Percentiles rank a stretch among this genome's conserved stretches.
phyloP scores from a whole-genome alignment of 306 rosid genomes.

The Dryas octopetala region DNA sequence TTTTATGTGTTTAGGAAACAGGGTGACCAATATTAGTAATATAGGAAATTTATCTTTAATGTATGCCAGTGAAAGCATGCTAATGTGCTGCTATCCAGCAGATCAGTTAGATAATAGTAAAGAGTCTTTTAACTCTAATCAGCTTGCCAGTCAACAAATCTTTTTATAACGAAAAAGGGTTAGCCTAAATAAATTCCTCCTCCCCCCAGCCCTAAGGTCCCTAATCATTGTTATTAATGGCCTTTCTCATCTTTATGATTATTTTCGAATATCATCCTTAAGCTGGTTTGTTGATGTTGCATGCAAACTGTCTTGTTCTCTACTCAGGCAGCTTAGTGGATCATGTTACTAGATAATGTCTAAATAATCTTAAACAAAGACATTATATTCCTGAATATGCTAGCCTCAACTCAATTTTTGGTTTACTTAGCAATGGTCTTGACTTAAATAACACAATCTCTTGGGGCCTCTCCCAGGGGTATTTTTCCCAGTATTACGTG shows the following conservation, averaged over 20 bases:
- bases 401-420: background rate
- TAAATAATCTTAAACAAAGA: background rate
- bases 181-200: background rate
- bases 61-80: background rate
- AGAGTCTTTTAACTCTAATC: background rate
- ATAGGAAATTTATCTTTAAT: background rate
- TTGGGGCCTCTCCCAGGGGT: background rate
- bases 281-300: slow-evolving; percentile 1
- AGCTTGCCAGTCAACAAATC: background rate
- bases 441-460: background rate
- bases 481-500: background rate
- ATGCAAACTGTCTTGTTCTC: background rate
- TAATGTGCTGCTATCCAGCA: background rate
- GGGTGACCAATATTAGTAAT: background rate
- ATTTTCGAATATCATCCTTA: background rate
- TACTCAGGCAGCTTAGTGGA: background rate
- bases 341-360: background rate
- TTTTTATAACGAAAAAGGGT: background rate
- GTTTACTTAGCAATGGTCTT: background rate
- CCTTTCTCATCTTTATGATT: slow-evolving; percentile 1
- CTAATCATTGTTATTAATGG: background rate
- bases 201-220: background rate
- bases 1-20: slow-evolving; percentile 17
- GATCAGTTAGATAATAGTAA: background rate
- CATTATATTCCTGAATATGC: background rate